Evolutionary conservation across 1,284 basidiomycete genomes (phyloP).

Genomic region (Phellopilus nigrolimitatus): DNA sequence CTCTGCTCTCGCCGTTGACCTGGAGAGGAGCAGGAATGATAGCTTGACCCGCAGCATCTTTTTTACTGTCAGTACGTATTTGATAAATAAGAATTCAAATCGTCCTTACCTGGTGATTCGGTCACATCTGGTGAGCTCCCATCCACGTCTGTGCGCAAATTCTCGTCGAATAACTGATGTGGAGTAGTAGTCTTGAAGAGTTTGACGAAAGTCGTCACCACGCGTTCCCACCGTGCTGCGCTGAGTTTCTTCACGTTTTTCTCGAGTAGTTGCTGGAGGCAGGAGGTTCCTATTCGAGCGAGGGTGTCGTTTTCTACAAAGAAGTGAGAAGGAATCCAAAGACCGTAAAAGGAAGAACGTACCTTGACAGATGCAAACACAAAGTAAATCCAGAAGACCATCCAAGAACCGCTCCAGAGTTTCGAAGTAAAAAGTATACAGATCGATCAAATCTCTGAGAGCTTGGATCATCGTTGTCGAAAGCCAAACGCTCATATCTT

Average conservation of each 20-base stretch:
- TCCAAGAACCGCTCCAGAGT: slow-evolving; percentile 88
- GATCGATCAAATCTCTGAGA: slow-evolving; percentile 89
- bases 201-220: slow-evolving; percentile 91
- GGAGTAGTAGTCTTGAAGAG: slow-evolving; percentile 98
- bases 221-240: slow-evolving; percentile 83
- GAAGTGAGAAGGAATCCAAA: neutral
- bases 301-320: slow-evolving; percentile 91
- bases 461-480: slow-evolving; percentile 99
- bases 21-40: slow-evolving; percentile 80
- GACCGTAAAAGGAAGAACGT: slow-evolving; percentile 23
- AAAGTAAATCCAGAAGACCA: slow-evolving; percentile 87
- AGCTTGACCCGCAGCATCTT: slow-evolving; percentile 61
- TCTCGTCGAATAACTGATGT: slow-evolving; percentile 94
- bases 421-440: slow-evolving; percentile 96
- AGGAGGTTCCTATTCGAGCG: slow-evolving; percentile 96
- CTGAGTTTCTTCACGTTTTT: slow-evolving; percentile 90
- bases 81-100: slow-evolving; percentile 3
- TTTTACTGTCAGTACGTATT: slow-evolving; percentile 18
- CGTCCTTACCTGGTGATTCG: slow-evolving; percentile 45
- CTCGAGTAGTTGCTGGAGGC: slow-evolving; percentile 94
- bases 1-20: slow-evolving; percentile 50
- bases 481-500: slow-evolving; percentile 99
- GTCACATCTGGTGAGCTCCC: slow-evolving; percentile 49
- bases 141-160: slow-evolving; percentile 76
- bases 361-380: slow-evolving; percentile 99